Evolutionary conservation across 2,329 filamentous ascomycete genomes (phyloP).

Genomic region (Fusarium sp.): DNA sequence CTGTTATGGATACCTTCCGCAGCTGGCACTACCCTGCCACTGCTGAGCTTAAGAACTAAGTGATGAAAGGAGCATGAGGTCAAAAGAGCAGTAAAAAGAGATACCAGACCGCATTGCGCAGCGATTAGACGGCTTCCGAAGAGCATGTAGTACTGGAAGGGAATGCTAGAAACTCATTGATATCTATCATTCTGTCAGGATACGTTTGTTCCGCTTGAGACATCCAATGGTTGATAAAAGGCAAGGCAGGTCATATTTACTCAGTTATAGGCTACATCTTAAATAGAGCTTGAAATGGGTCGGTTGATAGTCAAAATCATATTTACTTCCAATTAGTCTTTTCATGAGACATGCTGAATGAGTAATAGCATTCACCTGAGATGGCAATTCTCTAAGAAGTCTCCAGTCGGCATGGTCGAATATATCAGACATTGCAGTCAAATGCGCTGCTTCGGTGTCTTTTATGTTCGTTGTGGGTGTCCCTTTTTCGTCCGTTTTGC

Average conservation of each 20-base stretch:
- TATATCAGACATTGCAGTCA: neutral
- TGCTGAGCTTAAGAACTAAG: constrained; percentile 19
- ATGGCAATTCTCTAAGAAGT: neutral
- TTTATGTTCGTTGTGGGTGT: neutral
- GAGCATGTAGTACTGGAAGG: constrained; percentile 10
- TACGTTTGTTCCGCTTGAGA: constrained; percentile 11
- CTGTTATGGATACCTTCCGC: constrained; percentile 93
- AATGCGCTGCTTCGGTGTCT: neutral
- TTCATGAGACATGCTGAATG: neutral
- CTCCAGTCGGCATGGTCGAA: neutral
- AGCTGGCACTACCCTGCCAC: constrained; percentile 56
- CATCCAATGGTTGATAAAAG: constrained; percentile 14
- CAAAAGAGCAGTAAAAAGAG: constrained; percentile 31
- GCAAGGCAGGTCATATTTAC: constrained; percentile 16
- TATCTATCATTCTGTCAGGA: constrained; percentile 12
- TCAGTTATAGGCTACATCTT: constrained; percentile 15
- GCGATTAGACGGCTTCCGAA: constrained; percentile 25
- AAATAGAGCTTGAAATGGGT: constrained; percentile 35
- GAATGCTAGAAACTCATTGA: constrained; percentile 22
- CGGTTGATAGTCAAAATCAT: constrained; percentile 4
- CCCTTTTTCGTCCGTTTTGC: constrained; percentile 4
- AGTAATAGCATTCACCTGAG: too few relatives aligned
- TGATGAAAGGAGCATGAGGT: constrained; percentile 5
- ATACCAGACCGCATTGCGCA: constrained; percentile 33
- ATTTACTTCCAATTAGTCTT: neutral